Percentiles rank a stretch among this genome's conserved stretches.
These are phyloP conservation scores for Mycena maculata DNA, from an alignment of 768 basidiomycete species.

Conservation along the genomic window DNA sequence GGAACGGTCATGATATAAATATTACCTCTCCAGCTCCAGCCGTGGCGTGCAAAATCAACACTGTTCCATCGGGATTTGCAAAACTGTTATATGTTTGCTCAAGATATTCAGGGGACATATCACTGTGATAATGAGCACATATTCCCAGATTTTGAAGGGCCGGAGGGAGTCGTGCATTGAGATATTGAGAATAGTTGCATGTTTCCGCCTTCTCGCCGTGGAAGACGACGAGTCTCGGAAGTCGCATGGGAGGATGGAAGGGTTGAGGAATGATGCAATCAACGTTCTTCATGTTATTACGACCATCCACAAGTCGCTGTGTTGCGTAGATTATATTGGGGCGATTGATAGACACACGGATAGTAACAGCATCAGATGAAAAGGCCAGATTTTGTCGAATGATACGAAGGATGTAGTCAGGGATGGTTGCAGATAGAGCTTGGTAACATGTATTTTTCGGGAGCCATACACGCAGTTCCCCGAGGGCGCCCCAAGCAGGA, in stretches of 20 bases:
- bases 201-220: conserved; percentile 30
- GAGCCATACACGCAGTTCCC: conserved; percentile 32
- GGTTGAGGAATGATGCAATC: conserved; percentile 34
- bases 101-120: conserved; percentile 44
- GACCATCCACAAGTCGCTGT: conserved; percentile 34
- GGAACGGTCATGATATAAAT: conserved; percentile 11
- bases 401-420: conserved; percentile 34
- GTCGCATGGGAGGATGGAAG: conserved; percentile 12
- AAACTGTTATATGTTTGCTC: conserved; percentile 30
- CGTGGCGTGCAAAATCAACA: not conserved
- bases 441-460: conserved; percentile 19
- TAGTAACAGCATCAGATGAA: conserved; percentile 8
- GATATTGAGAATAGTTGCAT: conserved; percentile 12
- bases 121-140: conserved; percentile 41
- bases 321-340: conserved; percentile 46
- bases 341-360: conserved; percentile 39
- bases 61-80: not conserved
- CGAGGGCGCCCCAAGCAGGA: conserved; percentile 38
- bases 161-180: conserved; percentile 24
- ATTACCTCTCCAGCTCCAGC: conserved; percentile 9
- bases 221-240: conserved; percentile 35
- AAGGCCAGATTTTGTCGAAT: conserved; percentile 25
- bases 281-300: conserved; percentile 40
- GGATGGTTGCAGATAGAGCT: conserved; percentile 39
- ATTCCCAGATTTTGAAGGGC: conserved; percentile 26